Base-by-base conservation (phyloP, 2,329 filamentous ascomycete species). In the Neoscytalidium dimidiatum region DNA sequence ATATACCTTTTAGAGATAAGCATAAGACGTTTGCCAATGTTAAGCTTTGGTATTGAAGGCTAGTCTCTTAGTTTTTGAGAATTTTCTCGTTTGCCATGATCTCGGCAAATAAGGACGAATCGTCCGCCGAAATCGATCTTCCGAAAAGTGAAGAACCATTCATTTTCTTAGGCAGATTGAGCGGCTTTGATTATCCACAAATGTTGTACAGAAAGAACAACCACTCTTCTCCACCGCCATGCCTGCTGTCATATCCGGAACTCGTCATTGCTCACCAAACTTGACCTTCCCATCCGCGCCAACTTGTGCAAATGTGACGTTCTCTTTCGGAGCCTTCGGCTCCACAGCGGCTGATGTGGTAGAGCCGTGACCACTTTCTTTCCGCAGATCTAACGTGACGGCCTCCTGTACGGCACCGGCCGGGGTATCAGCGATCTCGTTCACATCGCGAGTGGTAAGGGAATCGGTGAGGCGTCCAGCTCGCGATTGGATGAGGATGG, bases 401-500 rank as follows among this genome's bases (percentile, higher is more conserved):
- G 88, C 88, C 38, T 86, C 81, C 2, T 87, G 81, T 0, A 91
- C 84, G 1, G 85, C 83, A 0, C 94, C 94, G 0, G 92, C 87
- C 33, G 93, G 90, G 5, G 88, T 83, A 73, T 94, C 90, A 0
- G 94, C 94, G 67, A 97, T 91, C 79, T 98, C 95, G 70, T 96
- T 94, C 64, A 98, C 86, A 69, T 99, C 90, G 57, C 89, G 86
- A 29, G 85, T 83, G 4, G 89, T 92, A 69, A 99, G 82, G 2
- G 91, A 86, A 69, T 99, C 94, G 62, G 87, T 88, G 48, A 96
- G 81, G 17, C 90, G 85, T 23, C 92, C 87, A 14, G 89, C 93
- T n/a, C 94, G 88, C 61, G 92, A 96, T 68, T 96, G 96, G 72
- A 99, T 82, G 48, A 98, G 84, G 56, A 99, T 86, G 2, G 91